phyloP scores from a whole-genome alignment of 2,329 filamentous ascomycete genomes.

The Escovopsis weberi region DNA sequence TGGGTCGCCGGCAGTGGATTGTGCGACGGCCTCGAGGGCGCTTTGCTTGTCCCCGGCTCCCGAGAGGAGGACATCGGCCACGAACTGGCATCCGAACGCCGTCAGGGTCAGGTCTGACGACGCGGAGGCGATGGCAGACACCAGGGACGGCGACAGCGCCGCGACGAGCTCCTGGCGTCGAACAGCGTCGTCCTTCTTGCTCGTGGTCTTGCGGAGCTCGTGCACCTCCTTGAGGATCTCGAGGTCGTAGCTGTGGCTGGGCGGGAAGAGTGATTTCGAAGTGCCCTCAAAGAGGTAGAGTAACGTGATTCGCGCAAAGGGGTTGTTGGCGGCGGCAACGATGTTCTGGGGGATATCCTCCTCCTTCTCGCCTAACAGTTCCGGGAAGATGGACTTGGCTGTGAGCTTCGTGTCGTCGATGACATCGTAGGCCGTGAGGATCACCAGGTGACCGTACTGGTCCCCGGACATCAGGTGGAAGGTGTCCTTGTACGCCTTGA shows the following conservation, averaged over 20 bases:
- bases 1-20: conserved; percentile 44
- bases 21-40: conserved; percentile 57
- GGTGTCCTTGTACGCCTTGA: conserved; percentile 83
- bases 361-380: conserved; percentile 62
- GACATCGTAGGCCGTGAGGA: conserved; percentile 78
- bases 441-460: conserved; percentile 59
- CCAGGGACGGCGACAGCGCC: conserved; percentile 57
- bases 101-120: conserved; percentile 56
- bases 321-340: conserved; percentile 48
- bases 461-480: conserved; percentile 77
- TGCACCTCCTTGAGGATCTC: conserved; percentile 64
- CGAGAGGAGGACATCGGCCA: conserved; percentile 67
- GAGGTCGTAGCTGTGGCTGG: conserved; percentile 49
- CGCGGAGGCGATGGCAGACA: conserved; percentile 56
- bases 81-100: conserved; percentile 74
- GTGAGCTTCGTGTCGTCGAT: conserved; percentile 89
- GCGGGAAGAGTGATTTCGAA: conserved; percentile 46
- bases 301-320: conserved; percentile 50
- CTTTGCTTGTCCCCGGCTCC: conserved; percentile 49
- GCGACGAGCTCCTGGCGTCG: conserved; percentile 65
- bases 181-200: conserved; percentile 75
- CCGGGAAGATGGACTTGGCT: conserved; percentile 72
- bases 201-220: conserved; percentile 65
- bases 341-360: conserved; percentile 50
- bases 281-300: conserved; percentile 67